phyloP scores from a whole-genome alignment of 768 basidiomycete species.

The Polyporus arcularius region DNA sequence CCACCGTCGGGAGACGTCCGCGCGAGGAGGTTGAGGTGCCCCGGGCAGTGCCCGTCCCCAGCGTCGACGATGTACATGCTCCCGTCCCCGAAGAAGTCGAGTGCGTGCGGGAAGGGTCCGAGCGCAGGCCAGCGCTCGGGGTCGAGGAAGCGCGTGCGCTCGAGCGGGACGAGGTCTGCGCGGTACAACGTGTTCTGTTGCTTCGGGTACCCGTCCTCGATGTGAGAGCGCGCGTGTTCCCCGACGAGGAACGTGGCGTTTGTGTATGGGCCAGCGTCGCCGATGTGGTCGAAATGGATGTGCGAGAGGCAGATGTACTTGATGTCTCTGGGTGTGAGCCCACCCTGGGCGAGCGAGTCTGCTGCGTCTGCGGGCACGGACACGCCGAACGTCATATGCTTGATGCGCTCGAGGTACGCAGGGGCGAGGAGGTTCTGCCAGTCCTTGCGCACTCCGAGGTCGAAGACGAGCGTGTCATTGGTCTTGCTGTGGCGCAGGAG shows the following conservation, averaged over 20 bases:
- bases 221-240: conserved; percentile 34
- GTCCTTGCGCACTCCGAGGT: conserved; percentile 55
- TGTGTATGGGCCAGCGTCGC: conserved; percentile 47
- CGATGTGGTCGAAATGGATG: conserved; percentile 55
- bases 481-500: conserved; percentile 46
- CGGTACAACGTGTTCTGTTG: conserved; percentile 14
- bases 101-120: conserved; percentile 50
- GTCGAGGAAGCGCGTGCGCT: conserved; percentile 26
- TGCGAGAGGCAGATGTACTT: conserved; percentile 51
- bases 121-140: conserved; percentile 38
- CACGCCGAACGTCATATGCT: conserved; percentile 9
- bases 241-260: conserved; percentile 52
- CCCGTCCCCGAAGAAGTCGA: conserved; percentile 61
- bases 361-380: conserved; percentile 32
- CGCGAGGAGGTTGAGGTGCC: conserved; percentile 56
- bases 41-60: conserved; percentile 50
- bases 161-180: conserved; percentile 16
- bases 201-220: conserved; percentile 44
- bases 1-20: conserved; percentile 55
- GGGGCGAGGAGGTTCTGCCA: conserved; percentile 9
- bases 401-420: background rate
- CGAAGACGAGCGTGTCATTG: conserved; percentile 44
- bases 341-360: conserved; percentile 54
- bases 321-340: conserved; percentile 43
- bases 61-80: conserved; percentile 59